Conservation (phyloP, 257 asterid species). For the Fraxinus anomala region DNA sequence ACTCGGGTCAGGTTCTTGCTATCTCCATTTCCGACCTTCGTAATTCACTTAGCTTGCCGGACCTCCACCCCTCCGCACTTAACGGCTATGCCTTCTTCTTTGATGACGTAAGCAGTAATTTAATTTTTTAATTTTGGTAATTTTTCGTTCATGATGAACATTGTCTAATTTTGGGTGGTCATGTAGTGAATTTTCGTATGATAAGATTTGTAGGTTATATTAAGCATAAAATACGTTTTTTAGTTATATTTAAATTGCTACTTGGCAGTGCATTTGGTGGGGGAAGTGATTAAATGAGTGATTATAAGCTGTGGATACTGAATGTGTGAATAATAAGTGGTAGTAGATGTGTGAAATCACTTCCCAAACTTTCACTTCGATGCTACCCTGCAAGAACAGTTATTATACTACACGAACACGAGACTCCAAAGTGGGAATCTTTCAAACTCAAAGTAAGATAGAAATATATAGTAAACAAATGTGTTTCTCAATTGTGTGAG, state of each 20-base stretch:
- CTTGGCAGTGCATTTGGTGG: neutral
- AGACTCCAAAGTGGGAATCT: too few species aligned
- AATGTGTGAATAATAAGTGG: too few species aligned
- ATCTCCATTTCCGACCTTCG: slow-evolving; percentile 67
- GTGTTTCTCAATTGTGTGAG: too few species aligned
- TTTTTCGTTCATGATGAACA: neutral
- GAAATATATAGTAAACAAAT: too few species aligned
- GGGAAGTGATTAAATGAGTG: too few species aligned
- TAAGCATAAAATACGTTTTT: slow-evolving; percentile 7
- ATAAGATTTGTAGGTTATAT: neutral
- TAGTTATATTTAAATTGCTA: neutral
- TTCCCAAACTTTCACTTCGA: neutral
- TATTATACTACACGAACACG: neutral
- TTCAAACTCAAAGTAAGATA: too few species aligned
- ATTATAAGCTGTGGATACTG: too few species aligned
- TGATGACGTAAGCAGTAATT: slow-evolving; percentile 55
- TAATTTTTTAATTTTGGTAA: neutral
- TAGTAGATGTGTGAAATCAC: neutral
- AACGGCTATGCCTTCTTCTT: slow-evolving; percentile 71
- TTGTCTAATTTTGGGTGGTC: neutral
- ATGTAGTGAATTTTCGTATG: neutral
- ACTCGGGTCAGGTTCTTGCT: slow-evolving; percentile 66
- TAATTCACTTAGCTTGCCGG: slow-evolving; percentile 44
- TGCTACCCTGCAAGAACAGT: neutral
- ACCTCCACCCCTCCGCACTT: slow-evolving; percentile 46